phyloP scores from a whole-genome alignment of 192 early-diverging fungal species.

The Linderina pennispora region DNA sequence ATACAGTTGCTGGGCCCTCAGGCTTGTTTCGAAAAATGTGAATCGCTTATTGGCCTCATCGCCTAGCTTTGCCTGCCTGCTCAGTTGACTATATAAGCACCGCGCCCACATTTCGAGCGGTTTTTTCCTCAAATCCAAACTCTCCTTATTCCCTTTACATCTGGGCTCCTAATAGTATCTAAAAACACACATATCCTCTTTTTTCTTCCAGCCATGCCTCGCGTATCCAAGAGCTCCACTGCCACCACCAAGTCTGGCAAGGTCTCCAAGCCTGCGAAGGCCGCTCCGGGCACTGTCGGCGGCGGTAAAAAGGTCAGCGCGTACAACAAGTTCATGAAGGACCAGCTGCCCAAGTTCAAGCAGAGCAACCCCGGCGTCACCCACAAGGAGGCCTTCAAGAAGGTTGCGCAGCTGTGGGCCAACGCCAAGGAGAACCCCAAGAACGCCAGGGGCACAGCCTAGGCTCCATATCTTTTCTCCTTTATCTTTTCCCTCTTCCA shows the following conservation, averaged over 20 bases:
- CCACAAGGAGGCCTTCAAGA: conserved; percentile 67
- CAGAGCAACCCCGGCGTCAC: conserved; percentile 48
- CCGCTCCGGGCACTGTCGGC: background rate
- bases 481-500: too few relatives aligned
- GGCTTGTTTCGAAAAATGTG: too few relatives aligned
- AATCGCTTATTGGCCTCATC: too few relatives aligned
- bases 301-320: conserved; percentile 50
- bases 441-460: conserved; percentile 28
- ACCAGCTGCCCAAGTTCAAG: conserved; percentile 64
- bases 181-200: background rate
- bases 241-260: conserved; percentile 18
- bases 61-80: too few relatives aligned
- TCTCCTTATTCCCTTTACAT: background rate
- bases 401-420: conserved; percentile 57
- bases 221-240: conserved; percentile 19
- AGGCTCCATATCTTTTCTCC: background rate
- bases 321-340: conserved; percentile 70
- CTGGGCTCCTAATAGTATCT: background rate
- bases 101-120: too few relatives aligned
- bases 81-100: too few relatives aligned
- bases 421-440: conserved; percentile 59
- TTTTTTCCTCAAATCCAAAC: too few relatives aligned
- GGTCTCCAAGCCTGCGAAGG: conserved; percentile 42
- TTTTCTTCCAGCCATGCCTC: conserved; percentile 11
- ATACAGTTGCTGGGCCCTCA: too few relatives aligned